Base-by-base conservation (phyloP, 805 yeast species). In the Ogataea pignaliae region DNA sequence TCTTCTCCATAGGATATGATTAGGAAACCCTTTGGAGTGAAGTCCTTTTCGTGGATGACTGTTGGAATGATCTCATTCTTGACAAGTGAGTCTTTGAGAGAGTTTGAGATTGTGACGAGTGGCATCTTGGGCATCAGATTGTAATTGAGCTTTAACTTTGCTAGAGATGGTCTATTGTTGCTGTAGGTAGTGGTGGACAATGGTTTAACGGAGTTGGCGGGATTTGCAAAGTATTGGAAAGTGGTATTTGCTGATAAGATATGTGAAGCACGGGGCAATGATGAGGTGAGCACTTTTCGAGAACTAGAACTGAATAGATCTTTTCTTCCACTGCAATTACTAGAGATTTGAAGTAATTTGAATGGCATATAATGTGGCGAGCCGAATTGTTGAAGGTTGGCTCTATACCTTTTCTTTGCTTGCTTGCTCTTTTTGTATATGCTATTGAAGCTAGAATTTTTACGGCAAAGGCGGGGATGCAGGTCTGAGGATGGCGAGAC, bases 1-100 rank as follows among this genome's bases (percentile, higher is more conserved):
- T 65, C 67, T 26, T 66, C 63, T n/a, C 79, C 79, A 61, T 82
- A 86, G 37, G 80, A 76, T 48, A 83, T 81, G 45, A 84, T 76
- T 44, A 86, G 67, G 46, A 84, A 66, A 2, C 81, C 83, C 47
- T 75, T 76, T 33, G 79, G 66, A 3, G 38, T 37, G 40, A 64
- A 63, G 16, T 52, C 39, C 14, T 51, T 50, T 26, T 71, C 63
- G 46, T 75, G 78, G 43, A 75, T 69, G 10, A 76, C 79, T 4
- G 75, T 79, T 28, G 83, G 81, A 29, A 73, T 61, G 43, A 77
- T 64, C 50, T 71, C 75, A 60, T 72, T 76, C 55, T 75, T 75
- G 42, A 58, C 52, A 49, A 68, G 69, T 14, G 79, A 64, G 46
- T 76, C 81, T 54, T 71, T 78, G 48, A 77, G 69, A 33, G 79